A percentile compares a stretch with the other conserved stretches of the same genome.
Evolutionary conservation across 1,284 basidiomycete genomes (phyloP).

Genomic region (Irpex rosettiformis): DNA sequence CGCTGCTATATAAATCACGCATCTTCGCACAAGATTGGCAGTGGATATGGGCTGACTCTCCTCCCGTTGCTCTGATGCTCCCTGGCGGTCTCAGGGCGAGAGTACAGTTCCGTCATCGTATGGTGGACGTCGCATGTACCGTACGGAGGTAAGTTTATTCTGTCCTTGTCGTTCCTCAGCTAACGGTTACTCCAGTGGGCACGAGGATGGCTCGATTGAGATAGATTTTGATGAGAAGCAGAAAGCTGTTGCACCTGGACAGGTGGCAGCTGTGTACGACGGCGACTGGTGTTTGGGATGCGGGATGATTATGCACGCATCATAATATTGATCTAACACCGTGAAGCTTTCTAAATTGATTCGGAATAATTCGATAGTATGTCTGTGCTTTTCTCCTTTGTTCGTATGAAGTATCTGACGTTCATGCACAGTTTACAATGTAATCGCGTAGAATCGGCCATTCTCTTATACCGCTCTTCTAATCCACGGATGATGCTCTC

Average conservation of each 20-base stretch:
- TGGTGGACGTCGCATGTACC: slow-evolving; percentile 51
- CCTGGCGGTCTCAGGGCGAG: slow-evolving; percentile 44
- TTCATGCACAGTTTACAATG: too few relatives aligned
- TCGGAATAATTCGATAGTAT: background rate
- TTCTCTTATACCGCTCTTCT: too few relatives aligned
- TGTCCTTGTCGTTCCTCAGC: background rate
- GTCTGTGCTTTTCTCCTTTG: too few relatives aligned
- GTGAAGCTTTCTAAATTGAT: background rate
- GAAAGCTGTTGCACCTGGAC: slow-evolving; percentile 75
- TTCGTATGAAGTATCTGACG: too few relatives aligned
- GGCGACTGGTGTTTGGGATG: slow-evolving; percentile 82
- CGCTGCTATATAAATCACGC: slow-evolving; percentile 50
- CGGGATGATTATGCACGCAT: slow-evolving; percentile 51
- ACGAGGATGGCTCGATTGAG: slow-evolving; percentile 23
- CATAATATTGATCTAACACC: background rate
- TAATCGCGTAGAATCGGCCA: too few relatives aligned
- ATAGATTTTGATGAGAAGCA: slow-evolving; percentile 59
- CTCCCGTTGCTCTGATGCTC: slow-evolving; percentile 43
- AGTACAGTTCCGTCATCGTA: slow-evolving; percentile 74
- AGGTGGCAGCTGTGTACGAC: slow-evolving; percentile 75
- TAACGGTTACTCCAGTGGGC: slow-evolving; percentile 2
- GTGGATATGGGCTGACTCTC: slow-evolving; percentile 74
- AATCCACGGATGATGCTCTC: too few relatives aligned
- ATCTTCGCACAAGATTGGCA: slow-evolving; percentile 49
- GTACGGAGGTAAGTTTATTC: slow-evolving; percentile 31